Evolutionary conservation across 345 rosid genomes (phyloP), one percentile per base, ranked within the genome.

Genomic region (Gossypium rotundifolium): DNA sequence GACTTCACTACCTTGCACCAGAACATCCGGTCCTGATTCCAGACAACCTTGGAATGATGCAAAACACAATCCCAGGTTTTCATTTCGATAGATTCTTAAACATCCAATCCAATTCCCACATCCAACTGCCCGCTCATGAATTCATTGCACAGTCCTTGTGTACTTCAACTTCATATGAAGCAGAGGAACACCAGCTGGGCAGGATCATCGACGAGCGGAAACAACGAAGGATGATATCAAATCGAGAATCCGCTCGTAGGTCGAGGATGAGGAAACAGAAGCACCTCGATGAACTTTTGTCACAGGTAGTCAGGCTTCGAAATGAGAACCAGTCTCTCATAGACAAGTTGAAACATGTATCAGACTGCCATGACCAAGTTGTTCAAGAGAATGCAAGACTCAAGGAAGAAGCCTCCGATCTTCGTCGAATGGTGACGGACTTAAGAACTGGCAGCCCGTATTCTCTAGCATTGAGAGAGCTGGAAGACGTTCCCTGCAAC

Each of bases 251-350:
- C 2, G 99, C 99, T 22, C 86, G 99, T 2, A 83, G 99, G 85
- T 94, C 99, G 23, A 77, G 99, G 87, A 92, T 92, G 98, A 79
- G 99, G 80, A 94, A 94, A 69, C 99, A 92, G 83, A 91, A 83
- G 82, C 97, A 94, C 85, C 89, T 94, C 18, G 98, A 94, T 81
- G 99, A 94, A 79, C 90, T 94, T 42, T 88, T 91, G 92, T 84
- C 98, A 45, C 99, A 90, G 74, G 96, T 91, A 11, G 65, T 87
- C 67, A 84, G 92, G 81, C 96, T 93, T 58, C 80, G 92, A 4
- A 82, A 79, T 2, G 96, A 93, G 83, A 95, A 95, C 52, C 86
- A 86, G 67, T 83, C 76, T 54, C 90, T 94, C 69, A 61, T 88
- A 13, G 93, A 87, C 83, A 86, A 83, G 85, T 71, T 94, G 73